Base-by-base conservation (phyloP, 495 filamentous ascomycete genomes). In the Lophiostoma macrostomum region DNA sequence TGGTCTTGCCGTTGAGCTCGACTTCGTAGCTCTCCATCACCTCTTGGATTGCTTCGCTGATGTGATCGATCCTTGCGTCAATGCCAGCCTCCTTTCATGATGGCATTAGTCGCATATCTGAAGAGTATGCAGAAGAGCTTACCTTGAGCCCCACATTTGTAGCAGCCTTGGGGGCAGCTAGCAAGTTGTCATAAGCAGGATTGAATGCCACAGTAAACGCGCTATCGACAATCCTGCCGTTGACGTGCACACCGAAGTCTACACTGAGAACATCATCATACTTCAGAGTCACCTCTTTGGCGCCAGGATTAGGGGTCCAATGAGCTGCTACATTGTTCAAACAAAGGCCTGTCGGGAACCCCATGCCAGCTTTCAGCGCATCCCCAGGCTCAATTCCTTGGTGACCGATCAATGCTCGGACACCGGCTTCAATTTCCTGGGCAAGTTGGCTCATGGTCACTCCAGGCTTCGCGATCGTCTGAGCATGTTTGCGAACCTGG, bases 1-100 rank as follows among this genome's bases (percentile, higher is more conserved):
- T 69, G 4, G 72, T 79, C 47, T 75, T 71, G 13, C 79, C 79
- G 13, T 67, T 69, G 49, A 85, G 74, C 61, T 81, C 77, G 14
- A 79, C 71, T 53, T 85, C 81, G 57, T 84, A 83, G 70, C 76
- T 81, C 64, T 85, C 81, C 81, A 85, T 85, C 7, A 73, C 76
- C 61, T 85, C 81, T 58, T 85, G 81, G 41, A 85, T 83, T 2
- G 76, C 78, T 10, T 74, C 79, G 37, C 81, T 75, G 40, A 85
- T 78, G 40, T 85, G 80, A 22, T 72, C 71, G 39, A 85, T 76
- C 22, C 81, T 74, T 2, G 78, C 80, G 59, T 85, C 81, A 43
- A 84, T 78, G 19, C 81, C 81, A 20, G 81, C 78, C 67, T 74
- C 71, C 73, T 78, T n/a, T n/a, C n/a, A n/a, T n/a, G n/a, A n/a